Evolutionary conservation across 352 stramenopile species (phyloP).

Genomic region (Pythium chondricola): DNA sequence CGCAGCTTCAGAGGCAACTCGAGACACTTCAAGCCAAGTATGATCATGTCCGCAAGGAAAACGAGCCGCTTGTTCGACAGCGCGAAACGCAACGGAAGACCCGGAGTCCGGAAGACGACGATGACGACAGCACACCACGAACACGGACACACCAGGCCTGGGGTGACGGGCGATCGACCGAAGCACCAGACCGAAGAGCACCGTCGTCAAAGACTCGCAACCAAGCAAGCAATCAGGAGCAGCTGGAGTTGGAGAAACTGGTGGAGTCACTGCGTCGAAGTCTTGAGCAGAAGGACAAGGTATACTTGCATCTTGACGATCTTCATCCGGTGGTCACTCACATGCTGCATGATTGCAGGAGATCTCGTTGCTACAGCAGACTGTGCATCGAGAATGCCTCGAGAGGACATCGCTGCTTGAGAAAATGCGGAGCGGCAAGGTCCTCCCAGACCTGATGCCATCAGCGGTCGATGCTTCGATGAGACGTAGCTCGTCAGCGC

Average conservation of each 20-base stretch:
- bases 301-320: background rate
- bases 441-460: slow-evolving; percentile 43
- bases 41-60: slow-evolving; percentile 8
- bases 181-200: too few relatives aligned
- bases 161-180: too few relatives aligned
- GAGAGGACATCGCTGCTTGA: slow-evolving; percentile 74
- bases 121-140: background rate
- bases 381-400: slow-evolving; percentile 76
- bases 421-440: slow-evolving; percentile 59
- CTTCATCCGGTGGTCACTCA: background rate
- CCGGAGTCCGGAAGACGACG: slow-evolving; percentile 2
- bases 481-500: slow-evolving; percentile 1
- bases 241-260: slow-evolving; percentile 33
- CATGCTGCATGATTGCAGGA: slow-evolving; percentile 29
- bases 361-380: slow-evolving; percentile 69
- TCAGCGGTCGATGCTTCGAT: slow-evolving; percentile 1
- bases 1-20: slow-evolving; percentile 23
- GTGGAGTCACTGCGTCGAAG: slow-evolving; percentile 31
- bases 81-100: background rate
- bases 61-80: slow-evolving; percentile 10
- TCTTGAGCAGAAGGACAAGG: slow-evolving; percentile 48
- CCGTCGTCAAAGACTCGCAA: background rate
- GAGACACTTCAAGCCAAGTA: slow-evolving; percentile 23
- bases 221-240: slow-evolving; percentile 33
- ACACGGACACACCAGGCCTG: slow-evolving; percentile 7